A percentile compares a stretch with the other conserved stretches of the same genome.
These are phyloP conservation scores for Fusarium luffae DNA, from an alignment of 2,329 filamentous ascomycete species.

Conservation along the genomic window DNA sequence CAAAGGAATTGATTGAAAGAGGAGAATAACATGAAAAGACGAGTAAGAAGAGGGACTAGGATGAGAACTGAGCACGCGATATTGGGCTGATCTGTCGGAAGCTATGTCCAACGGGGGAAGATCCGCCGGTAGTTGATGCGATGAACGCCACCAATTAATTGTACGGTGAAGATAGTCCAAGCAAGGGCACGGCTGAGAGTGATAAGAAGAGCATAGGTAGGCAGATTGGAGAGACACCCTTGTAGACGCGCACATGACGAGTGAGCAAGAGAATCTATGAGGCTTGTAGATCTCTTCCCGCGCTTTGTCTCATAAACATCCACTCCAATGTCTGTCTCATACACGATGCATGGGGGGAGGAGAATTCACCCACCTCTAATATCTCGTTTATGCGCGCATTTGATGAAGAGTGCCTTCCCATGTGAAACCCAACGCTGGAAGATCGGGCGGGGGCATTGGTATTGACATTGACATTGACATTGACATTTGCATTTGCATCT, in stretches of 20 bases:
- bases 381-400: constrained; percentile 59
- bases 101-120: constrained; percentile 34
- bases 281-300: not conserved
- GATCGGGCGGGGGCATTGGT: constrained; percentile 20
- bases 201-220: not conserved
- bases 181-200: not conserved
- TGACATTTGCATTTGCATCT: constrained; percentile 7
- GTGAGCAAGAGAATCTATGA: not conserved
- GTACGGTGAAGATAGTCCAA: not conserved
- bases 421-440: constrained; percentile 37
- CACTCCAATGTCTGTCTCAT: not conserved
- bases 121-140: constrained; percentile 12
- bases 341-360: not conserved
- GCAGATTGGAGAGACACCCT: not conserved
- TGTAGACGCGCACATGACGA: not conserved
- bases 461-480: not conserved
- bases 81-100: constrained; percentile 29
- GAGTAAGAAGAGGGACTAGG: constrained; percentile 2
- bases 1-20: not conserved
- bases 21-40: not conserved
- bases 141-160: constrained; percentile 22
- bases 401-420: constrained; percentile 45
- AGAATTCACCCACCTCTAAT: constrained; percentile 55
- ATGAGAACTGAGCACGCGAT: constrained; percentile 30
- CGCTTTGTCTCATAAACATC: constrained; percentile 10